phyloP scores from a whole-genome alignment of 1,139 yeast species.

The Spencermartinsiella ligniputridi region DNA sequence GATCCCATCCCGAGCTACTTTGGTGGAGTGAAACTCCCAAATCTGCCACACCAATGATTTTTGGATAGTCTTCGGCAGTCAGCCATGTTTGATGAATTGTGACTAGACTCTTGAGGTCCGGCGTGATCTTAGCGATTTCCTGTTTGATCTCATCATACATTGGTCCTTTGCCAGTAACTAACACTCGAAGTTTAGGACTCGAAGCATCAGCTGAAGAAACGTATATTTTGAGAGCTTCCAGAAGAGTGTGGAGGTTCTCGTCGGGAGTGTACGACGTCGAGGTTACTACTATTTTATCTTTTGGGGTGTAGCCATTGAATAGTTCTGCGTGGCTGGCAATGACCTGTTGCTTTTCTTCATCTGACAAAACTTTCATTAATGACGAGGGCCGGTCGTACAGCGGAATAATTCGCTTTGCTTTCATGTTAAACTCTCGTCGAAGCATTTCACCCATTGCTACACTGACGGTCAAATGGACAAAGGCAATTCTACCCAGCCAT shows the following conservation, averaged over 20 bases:
- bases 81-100: conserved; percentile 71
- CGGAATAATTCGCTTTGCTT: conserved; percentile 37
- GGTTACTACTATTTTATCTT: conserved; percentile 64
- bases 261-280: conserved; percentile 96
- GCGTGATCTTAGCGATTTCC: conserved; percentile 30
- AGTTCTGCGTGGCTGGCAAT: conserved; percentile 37
- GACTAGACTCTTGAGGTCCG: conserved; percentile 42
- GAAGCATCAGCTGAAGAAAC: conserved; percentile 35
- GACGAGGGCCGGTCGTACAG: conserved; percentile 43
- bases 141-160: conserved; percentile 49
- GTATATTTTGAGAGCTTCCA: conserved; percentile 62
- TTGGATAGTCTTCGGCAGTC: conserved; percentile 73
- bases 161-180: conserved; percentile 97
- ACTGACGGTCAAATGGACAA: conserved; percentile 77
- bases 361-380: conserved; percentile 54
- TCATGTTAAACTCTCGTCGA: conserved; percentile 49
- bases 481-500: conserved; percentile 55
- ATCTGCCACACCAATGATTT: conserved; percentile 70
- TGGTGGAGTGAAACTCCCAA: conserved; percentile 85
- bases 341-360: conserved; percentile 35
- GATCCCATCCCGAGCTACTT: conserved; percentile 87
- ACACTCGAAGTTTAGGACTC: conserved; percentile 52
- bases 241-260: conserved; percentile 71
- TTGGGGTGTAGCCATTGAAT: conserved; percentile 38
- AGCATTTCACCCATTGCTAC: conserved; percentile 64